These are phyloP conservation scores for Tetradesmus lagerheimii DNA, from an alignment of 139 green algal species.

Conservation along the genomic window DNA sequence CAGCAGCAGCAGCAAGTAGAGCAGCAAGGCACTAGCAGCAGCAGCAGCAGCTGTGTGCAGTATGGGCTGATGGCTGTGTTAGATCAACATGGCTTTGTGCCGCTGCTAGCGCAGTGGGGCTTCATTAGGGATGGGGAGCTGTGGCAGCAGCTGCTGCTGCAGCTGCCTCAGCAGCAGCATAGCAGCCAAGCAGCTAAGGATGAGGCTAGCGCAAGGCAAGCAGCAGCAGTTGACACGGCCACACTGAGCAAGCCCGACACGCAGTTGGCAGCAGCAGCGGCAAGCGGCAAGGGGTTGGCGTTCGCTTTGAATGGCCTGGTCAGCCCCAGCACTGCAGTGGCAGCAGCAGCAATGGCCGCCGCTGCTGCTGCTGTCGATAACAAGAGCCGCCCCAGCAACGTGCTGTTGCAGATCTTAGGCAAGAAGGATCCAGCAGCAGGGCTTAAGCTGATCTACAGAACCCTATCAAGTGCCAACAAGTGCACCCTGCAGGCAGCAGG, in stretches of 20 bases:
- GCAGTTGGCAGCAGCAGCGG: slow-evolving; percentile 15
- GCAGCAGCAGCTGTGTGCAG: not conserved
- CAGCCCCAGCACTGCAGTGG: not conserved
- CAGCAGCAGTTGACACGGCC: not conserved
- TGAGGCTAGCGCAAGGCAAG: not conserved
- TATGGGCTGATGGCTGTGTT: slow-evolving; percentile 25
- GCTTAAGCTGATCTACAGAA: not conserved
- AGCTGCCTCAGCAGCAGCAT: not conserved
- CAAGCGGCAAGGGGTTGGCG: no score
- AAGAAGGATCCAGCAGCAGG: not conserved
- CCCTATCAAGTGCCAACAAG: not conserved
- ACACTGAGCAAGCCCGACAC: no score
- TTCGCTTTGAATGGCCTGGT: not conserved
- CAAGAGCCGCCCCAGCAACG: not conserved
- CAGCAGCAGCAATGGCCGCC: not conserved
- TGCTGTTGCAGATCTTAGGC: not conserved
- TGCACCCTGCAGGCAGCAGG: not conserved
- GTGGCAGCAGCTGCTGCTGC: slow-evolving; percentile 15
- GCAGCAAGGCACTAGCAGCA: not conserved
- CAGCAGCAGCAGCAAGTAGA: slow-evolving; percentile 7
- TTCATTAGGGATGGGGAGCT: not conserved
- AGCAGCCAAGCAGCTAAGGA: not conserved
- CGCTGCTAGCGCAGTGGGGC: slow-evolving; percentile 1
- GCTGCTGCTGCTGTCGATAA: not conserved
- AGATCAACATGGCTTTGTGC: slow-evolving; percentile 9